phyloP scores from a whole-genome alignment of 148 eudicot genomes.

The Chenopodium suecicum region DNA sequence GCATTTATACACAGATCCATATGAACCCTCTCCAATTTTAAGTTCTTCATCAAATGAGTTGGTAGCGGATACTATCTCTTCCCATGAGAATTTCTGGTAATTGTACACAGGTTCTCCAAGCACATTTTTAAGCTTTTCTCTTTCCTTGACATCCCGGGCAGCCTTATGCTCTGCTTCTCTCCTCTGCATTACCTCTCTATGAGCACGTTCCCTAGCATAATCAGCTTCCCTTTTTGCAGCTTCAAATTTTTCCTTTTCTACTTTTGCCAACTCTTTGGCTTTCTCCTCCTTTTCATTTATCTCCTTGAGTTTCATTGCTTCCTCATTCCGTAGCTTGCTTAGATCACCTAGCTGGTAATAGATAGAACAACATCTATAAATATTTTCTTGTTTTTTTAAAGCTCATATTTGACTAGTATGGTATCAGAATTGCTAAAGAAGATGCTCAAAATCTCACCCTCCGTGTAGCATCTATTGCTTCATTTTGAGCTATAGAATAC shows the following conservation, averaged over 20 bases:
- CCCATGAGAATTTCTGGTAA: constrained; percentile 73
- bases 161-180: constrained; percentile 65
- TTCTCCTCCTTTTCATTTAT: constrained; percentile 54
- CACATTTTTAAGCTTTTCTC: constrained; percentile 59
- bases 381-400: background rate
- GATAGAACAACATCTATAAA: background rate
- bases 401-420: background rate
- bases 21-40: constrained; percentile 74
- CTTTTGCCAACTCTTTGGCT: constrained; percentile 60
- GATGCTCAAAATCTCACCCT: constrained; percentile 43
- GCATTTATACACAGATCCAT: constrained; percentile 84
- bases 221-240: constrained; percentile 62
- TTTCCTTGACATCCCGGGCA: constrained; percentile 57
- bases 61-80: constrained; percentile 69
- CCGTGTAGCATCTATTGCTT: constrained; percentile 69
- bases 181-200: constrained; percentile 60
- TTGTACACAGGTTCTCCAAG: constrained; percentile 38
- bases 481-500: constrained; percentile 81
- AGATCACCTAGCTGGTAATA: constrained; percentile 59
- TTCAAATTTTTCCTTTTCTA: constrained; percentile 58
- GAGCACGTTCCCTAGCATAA: constrained; percentile 46
- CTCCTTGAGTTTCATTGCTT: constrained; percentile 53
- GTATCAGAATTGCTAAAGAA: background rate
- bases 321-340: constrained; percentile 54
- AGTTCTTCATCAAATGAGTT: constrained; percentile 57